Evolutionary conservation across 306 rosid species (phyloP).

Genomic region (Trifolium dubium): DNA sequence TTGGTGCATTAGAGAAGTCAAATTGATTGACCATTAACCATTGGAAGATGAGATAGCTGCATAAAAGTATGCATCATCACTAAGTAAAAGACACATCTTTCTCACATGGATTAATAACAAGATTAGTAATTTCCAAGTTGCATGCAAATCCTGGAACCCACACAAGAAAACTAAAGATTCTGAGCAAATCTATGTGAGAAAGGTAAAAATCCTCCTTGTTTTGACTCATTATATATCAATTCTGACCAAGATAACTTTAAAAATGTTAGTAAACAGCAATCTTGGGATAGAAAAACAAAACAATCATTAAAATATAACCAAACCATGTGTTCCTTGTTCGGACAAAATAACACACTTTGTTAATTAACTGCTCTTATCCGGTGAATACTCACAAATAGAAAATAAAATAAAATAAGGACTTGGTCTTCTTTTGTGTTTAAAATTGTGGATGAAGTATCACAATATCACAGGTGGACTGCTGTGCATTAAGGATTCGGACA

Average conservation of each 20-base stretch:
- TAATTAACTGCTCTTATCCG: slow-evolving; percentile 25
- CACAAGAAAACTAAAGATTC: slow-evolving; percentile 37
- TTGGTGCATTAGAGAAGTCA: slow-evolving; percentile 46
- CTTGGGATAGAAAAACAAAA: slow-evolving; percentile 22
- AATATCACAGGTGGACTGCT: too few relatives aligned
- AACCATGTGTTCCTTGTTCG: slow-evolving; percentile 35
- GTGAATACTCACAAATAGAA: slow-evolving; percentile 1
- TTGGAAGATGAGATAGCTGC: slow-evolving; percentile 13
- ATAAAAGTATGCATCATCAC: slow-evolving; percentile 6
- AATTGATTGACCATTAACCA: slow-evolving; percentile 29
- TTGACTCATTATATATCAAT: slow-evolving; percentile 32
- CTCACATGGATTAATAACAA: slow-evolving; percentile 29
- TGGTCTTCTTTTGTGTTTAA: too few relatives aligned
- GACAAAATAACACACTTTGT: slow-evolving; percentile 16
- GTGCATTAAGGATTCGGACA: too few relatives aligned
- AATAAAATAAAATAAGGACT: not conserved
- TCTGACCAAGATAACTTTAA: slow-evolving; percentile 39
- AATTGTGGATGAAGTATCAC: too few relatives aligned
- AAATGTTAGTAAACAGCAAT: slow-evolving; percentile 32
- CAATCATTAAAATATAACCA: slow-evolving; percentile 36
- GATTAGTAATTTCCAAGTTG: slow-evolving; percentile 29
- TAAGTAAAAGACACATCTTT: slow-evolving; percentile 19
- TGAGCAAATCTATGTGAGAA: slow-evolving; percentile 43
- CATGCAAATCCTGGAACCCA: slow-evolving; percentile 33
- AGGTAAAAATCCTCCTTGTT: slow-evolving; percentile 27